phyloP scores from a whole-genome alignment of 2,329 filamentous ascomycete genomes.

The Rasamsonia emersonii region DNA sequence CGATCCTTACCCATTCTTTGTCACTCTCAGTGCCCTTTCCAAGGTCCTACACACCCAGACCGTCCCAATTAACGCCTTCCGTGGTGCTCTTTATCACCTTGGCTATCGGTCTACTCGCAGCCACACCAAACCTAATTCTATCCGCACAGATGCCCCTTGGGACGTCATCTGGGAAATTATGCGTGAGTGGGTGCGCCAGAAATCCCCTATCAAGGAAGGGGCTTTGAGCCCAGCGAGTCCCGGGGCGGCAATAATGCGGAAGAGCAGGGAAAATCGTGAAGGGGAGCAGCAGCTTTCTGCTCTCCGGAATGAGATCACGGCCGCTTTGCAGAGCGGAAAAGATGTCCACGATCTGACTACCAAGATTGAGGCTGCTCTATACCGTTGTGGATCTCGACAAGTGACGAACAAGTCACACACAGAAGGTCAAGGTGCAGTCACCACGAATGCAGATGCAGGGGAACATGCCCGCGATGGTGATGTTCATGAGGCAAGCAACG shows the following conservation, averaged over 20 bases:
- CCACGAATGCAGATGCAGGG: conserved; percentile 10
- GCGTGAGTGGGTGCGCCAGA: conserved; percentile 81
- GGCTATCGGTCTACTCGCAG: conserved; percentile 79
- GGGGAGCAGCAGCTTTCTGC: conserved; percentile 22
- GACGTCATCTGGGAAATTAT: conserved; percentile 84
- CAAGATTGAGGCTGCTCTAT: conserved; percentile 37
- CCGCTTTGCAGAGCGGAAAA: conserved; percentile 23
- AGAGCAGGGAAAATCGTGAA: conserved; percentile 26
- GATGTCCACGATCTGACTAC: conserved; percentile 31
- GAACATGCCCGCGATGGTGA: conserved; percentile 10
- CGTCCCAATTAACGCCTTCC: conserved; percentile 67
- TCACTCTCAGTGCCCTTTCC: conserved; percentile 65
- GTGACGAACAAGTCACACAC: conserved; percentile 4
- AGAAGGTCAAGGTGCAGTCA: conserved; percentile 16
- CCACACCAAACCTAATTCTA: conserved; percentile 79
- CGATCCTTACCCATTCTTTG: conserved; percentile 78
- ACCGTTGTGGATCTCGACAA: conserved; percentile 24
- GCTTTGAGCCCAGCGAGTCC: conserved; percentile 62
- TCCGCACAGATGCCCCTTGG: conserved; percentile 94
- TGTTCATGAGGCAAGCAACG: neutral
- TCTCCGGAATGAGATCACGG: conserved; percentile 29
- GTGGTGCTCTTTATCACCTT: conserved; percentile 69
- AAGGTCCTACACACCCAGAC: conserved; percentile 71
- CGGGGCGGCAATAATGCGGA: conserved; percentile 60
- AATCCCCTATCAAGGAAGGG: conserved; percentile 64